phyloP scores from a whole-genome alignment of 148 eudicot species.

The Nepenthes mirabilis region DNA sequence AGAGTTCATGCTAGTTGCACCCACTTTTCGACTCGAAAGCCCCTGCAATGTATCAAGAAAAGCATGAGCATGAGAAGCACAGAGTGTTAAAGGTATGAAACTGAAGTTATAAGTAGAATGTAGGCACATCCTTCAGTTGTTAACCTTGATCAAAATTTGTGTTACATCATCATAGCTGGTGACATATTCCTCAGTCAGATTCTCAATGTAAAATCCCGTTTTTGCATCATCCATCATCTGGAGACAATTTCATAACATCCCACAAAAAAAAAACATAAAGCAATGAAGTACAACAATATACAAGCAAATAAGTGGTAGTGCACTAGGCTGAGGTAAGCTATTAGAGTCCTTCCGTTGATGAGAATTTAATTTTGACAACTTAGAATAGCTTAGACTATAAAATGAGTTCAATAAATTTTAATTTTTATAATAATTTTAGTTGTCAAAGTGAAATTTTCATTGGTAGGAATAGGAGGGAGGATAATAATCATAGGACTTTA shows the following conservation, averaged over 20 bases:
- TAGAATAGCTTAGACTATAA: too few species aligned
- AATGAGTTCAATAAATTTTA: too few species aligned
- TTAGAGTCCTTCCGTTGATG: too few species aligned
- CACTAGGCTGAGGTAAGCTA: too few species aligned
- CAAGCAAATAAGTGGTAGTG: too few species aligned
- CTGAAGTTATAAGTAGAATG: not conserved
- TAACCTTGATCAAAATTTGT: slow-evolving; percentile 77
- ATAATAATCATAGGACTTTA: too few species aligned
- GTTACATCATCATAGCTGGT: slow-evolving; percentile 73
- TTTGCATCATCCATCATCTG: slow-evolving; percentile 87
- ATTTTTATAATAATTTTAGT: too few species aligned
- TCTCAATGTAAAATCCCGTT: slow-evolving; percentile 75
- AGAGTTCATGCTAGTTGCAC: slow-evolving; percentile 71
- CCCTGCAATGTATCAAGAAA: slow-evolving; percentile 40
- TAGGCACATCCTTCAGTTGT: not conserved
- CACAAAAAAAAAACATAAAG: not conserved
- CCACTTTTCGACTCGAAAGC: slow-evolving; percentile 79
- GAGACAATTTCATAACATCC: not conserved
- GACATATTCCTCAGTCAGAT: slow-evolving; percentile 90
- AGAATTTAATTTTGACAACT: too few species aligned
- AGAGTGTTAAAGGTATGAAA: not conserved
- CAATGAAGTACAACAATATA: not conserved
- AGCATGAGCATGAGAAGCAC: not conserved
- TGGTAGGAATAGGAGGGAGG: too few species aligned
- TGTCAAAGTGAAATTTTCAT: too few species aligned